Conservation (phyloP, 805 yeast genomes). For the Candida wancherniae region DNA sequence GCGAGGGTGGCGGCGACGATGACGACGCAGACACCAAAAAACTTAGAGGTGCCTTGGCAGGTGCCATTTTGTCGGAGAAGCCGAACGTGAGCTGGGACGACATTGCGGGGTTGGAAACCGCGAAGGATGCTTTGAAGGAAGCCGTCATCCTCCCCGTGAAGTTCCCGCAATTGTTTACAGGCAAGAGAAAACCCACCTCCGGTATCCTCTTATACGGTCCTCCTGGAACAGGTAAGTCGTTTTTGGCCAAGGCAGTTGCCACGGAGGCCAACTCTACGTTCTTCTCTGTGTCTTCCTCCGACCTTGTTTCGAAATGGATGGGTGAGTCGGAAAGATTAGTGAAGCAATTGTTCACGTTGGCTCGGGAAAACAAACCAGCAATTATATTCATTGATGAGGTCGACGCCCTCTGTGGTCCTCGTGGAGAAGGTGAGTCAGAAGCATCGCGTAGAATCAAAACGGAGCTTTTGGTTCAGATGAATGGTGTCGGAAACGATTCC, state of each 20-base stretch:
- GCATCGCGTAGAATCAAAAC: constrained; percentile 95
- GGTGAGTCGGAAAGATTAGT: constrained; percentile 97
- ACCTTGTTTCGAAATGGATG: constrained; percentile 97
- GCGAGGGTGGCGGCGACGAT: constrained; percentile 49
- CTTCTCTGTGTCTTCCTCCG: constrained; percentile 93
- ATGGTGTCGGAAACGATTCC: constrained; percentile 96
- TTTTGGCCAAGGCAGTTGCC: constrained; percentile 95
- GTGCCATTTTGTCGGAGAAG: constrained; percentile 85
- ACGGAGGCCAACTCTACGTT: constrained; percentile 97
- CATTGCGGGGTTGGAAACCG: constrained; percentile 91
- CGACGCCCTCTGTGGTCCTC: constrained; percentile 95
- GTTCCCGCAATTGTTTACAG: constrained; percentile 92
- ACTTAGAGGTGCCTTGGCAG: constrained; percentile 83
- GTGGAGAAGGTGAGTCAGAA: constrained; percentile 97
- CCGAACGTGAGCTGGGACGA: constrained; percentile 95
- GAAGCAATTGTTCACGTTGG: constrained; percentile 91
- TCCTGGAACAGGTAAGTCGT: constrained; percentile 98
- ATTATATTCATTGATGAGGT: constrained; percentile 97
- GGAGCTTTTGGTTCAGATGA: constrained; percentile 94
- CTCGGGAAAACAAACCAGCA: constrained; percentile 91
- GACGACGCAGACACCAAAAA: constrained; percentile 84
- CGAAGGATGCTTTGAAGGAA: constrained; percentile 94
- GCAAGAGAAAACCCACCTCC: constrained; percentile 86
- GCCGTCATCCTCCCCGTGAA: constrained; percentile 95
- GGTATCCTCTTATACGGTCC: constrained; percentile 71